Evolutionary conservation across 805 yeast genomes (phyloP), one percentile per base, ranked within the genome.

Genomic region (Hanseniaspora opuntiae): DNA sequence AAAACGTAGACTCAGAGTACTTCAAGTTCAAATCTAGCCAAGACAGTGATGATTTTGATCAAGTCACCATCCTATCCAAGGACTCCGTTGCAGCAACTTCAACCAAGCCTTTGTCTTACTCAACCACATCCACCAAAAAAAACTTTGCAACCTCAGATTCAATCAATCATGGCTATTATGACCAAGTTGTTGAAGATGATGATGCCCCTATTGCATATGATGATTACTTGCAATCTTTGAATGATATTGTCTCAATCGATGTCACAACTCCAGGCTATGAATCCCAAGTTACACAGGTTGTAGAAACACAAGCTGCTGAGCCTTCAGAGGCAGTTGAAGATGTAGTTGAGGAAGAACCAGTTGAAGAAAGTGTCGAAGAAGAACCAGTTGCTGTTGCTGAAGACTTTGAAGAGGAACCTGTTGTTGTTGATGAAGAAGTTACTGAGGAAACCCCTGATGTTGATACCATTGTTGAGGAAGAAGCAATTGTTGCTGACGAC

Each of bases 181-280:
- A 25, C 16, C 36, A 38, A 25, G 24, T 7, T 4, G 40, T 30
- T 22, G 39, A 33, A 45, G 35, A 25, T 35, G 47, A 41, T 16
- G 48, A 51, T 10, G 45, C n/a, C 22, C 20, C 48, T 37, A 37
- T 51, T 2, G 37, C 30, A 10, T 44, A 51, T 14, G 48, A 51
- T 10, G 54, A 51, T 16, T 51, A 51, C 30, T 35, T 44, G 38
- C 20, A 19, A 4, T 35, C 54, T 28, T 44, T 51, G 35, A 28
- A 22, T 30, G 54, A 51, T 37, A 51, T 51, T 19, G 48, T 51
- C 16, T 51, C 54, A 11, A 25, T 30, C 1, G 47, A 44, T 4
- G 45, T 37, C 7, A 51, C 54, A 16, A 51, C 54, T 24, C 9
- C 48, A 16, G 50, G 54, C 2, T 45, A 45, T 32, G 54, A 52